A percentile compares a stretch with the other conserved stretches of the same genome.
Evolutionary conservation across 78 protist genomes (phyloP).

Genomic region (Dictyostelium capitatum): DNA sequence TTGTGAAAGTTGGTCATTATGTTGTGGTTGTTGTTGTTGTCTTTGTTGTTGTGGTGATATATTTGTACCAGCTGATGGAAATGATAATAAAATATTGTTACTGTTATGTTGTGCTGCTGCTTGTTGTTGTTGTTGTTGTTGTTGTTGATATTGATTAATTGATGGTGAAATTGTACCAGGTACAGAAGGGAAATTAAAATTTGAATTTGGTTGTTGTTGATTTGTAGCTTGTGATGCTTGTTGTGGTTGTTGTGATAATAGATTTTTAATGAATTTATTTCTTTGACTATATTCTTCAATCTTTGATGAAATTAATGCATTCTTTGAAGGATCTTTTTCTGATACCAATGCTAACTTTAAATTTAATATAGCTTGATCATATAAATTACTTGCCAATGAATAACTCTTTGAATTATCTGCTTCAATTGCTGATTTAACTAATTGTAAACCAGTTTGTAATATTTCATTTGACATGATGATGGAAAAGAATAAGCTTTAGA

Average conservation of each 20-base stretch:
- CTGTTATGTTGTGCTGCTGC: not conserved
- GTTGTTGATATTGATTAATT: not conserved
- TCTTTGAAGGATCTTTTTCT: constrained; percentile 55
- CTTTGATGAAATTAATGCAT: constrained; percentile 36
- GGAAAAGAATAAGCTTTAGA: not conserved
- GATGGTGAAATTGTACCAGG: constrained; percentile 8
- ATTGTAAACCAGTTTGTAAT: constrained; percentile 59
- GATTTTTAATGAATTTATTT: constrained; percentile 64
- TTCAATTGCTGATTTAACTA: constrained; percentile 68
- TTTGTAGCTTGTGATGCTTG: not conserved
- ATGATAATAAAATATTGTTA: constrained; percentile 6
- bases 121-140: not conserved
- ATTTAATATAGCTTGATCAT: constrained; percentile 71
- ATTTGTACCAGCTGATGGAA: constrained; percentile 24
- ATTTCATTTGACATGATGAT: constrained; percentile 51
- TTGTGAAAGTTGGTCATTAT: constrained; percentile 22
- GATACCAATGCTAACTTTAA: constrained; percentile 50
- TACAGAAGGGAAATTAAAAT: constrained; percentile 15
- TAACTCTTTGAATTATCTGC: constrained; percentile 63
- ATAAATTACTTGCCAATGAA: constrained; percentile 36
- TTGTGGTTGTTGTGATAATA: constrained; percentile 10
- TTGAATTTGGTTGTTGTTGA: not conserved
- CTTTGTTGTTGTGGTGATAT: not conserved
- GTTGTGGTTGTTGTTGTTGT: not conserved
- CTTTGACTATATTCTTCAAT: constrained; percentile 69